Conservation (phyloP, 768 basidiomycete genomes). For the Mycena capillaripes region DNA sequence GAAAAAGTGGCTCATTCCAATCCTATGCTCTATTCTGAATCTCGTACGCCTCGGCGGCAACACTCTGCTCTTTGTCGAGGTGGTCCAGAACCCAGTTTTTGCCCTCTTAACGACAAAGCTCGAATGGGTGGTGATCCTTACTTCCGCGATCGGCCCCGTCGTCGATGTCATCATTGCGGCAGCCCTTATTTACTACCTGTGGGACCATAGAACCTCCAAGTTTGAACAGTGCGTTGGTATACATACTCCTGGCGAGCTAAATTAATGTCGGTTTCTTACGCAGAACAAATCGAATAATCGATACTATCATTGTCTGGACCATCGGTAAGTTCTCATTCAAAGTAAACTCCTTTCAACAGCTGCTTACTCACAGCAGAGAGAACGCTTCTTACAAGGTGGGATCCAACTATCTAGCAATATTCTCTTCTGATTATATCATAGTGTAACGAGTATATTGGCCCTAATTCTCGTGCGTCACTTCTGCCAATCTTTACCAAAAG, state of each 20-base stretch:
- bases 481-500: background rate
- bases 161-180: background rate
- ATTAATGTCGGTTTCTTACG: no score
- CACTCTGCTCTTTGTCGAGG: background rate
- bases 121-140: background rate
- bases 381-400: background rate
- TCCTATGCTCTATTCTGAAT: background rate
- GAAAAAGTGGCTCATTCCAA: background rate
- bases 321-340: background rate
- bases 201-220: background rate
- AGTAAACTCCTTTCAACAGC: background rate
- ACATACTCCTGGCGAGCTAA: background rate
- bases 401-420: background rate
- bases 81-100: background rate
- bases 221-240: background rate
- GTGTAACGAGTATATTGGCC: background rate
- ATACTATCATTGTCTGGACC: background rate
- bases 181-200: background rate
- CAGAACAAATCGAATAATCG: background rate
- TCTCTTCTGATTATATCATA: background rate
- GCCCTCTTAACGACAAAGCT: background rate
- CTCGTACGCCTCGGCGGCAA: background rate
- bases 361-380: background rate
- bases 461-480: background rate
- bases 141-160: background rate